Evolutionary conservation across 352 stramenopile species (phyloP).

Genomic region (Globisporangium cylindrosporum): DNA sequence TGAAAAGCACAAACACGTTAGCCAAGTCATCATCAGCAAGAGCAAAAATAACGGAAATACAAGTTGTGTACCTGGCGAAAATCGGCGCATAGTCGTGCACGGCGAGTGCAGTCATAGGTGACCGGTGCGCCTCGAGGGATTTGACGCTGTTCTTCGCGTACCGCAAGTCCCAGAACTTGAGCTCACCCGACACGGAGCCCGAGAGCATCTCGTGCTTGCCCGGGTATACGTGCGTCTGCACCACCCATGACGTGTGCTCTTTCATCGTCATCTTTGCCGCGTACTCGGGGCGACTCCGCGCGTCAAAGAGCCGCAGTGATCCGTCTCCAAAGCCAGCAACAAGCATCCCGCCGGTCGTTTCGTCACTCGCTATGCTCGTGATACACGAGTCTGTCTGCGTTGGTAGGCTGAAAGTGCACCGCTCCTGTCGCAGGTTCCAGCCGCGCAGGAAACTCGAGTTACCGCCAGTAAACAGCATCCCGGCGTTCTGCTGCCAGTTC

Average conservation of each 20-base stretch:
- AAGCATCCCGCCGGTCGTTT: slow-evolving; percentile 72
- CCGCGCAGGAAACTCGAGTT: slow-evolving; percentile 90
- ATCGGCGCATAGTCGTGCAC: slow-evolving; percentile 95
- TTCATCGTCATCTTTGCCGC: slow-evolving; percentile 69
- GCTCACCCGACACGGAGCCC: slow-evolving; percentile 91
- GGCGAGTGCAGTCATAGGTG: slow-evolving; percentile 95
- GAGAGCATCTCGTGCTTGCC: slow-evolving; percentile 90
- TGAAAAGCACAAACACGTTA: slow-evolving; percentile 3
- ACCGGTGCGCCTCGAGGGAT: slow-evolving; percentile 88
- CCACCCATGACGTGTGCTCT: slow-evolving; percentile 96
- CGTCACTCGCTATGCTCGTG: slow-evolving; percentile 85
- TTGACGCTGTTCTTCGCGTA: slow-evolving; percentile 78
- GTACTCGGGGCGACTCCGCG: slow-evolving; percentile 75
- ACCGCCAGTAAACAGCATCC: slow-evolving; percentile 90
- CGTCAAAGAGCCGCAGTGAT: slow-evolving; percentile 93
- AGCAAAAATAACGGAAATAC: slow-evolving; percentile 1
- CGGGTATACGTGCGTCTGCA: slow-evolving; percentile 86
- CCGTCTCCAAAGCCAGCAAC: slow-evolving; percentile 94
- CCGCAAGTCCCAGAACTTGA: slow-evolving; percentile 98
- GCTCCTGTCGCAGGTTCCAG: slow-evolving; percentile 95
- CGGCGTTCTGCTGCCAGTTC: slow-evolving; percentile 93
- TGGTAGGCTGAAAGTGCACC: slow-evolving; percentile 74
- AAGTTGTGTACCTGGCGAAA: slow-evolving; percentile 79
- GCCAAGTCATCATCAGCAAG: neutral
- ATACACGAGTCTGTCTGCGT: slow-evolving; percentile 90